phyloP scores from a whole-genome alignment of 176 grass and related monocot species.

The Avena sativa region DNA sequence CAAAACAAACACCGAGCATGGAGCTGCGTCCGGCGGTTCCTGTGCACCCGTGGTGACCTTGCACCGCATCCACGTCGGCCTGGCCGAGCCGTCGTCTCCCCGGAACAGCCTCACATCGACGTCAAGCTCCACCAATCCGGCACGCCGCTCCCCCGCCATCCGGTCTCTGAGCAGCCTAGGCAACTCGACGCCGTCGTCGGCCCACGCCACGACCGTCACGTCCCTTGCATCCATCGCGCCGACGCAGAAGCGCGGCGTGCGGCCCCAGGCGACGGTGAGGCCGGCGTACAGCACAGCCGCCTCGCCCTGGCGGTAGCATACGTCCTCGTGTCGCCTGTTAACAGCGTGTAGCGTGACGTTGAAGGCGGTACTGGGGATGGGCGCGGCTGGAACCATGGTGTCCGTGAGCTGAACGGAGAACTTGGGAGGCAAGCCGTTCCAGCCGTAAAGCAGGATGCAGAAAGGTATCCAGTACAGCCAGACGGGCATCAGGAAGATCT shows the following conservation, averaged over 20 bases:
- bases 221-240: neutral
- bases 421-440: neutral
- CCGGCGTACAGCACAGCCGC: conserved; percentile 33
- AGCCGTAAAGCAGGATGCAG: neutral
- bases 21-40: neutral
- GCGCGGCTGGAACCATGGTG: neutral
- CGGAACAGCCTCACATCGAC: conserved; percentile 37
- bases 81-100: conserved; percentile 9
- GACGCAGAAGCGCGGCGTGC: conserved; percentile 43
- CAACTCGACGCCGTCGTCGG: conserved; percentile 27
- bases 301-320: conserved; percentile 43
- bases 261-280: conserved; percentile 33
- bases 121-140: neutral
- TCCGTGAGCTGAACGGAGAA: conserved; percentile 34
- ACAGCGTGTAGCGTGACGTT: conserved; percentile 24
- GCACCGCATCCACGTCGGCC: conserved; percentile 43
- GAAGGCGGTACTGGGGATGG: neutral
- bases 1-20: conserved; percentile 24
- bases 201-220: conserved; percentile 42
- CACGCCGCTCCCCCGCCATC: conserved; percentile 9
- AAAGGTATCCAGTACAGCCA: neutral
- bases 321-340: neutral
- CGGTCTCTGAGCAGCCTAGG: neutral
- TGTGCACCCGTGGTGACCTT: neutral
- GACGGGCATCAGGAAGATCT: neutral